A percentile compares a stretch with the other conserved stretches of the same genome.
phyloP scores from a whole-genome alignment of 2,329 filamentous ascomycete genomes.

The Onygenales sp. region DNA sequence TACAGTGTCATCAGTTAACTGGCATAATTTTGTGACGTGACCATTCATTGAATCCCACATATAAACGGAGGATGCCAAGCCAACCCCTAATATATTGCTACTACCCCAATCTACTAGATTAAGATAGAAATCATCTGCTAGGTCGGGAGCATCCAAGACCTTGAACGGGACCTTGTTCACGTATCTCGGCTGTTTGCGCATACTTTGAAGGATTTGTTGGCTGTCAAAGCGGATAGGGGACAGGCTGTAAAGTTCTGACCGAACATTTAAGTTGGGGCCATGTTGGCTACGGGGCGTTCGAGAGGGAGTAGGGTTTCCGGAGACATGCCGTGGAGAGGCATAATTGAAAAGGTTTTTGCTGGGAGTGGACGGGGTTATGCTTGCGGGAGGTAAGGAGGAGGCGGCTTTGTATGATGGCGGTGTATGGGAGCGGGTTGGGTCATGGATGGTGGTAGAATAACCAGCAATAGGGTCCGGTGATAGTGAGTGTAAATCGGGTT shows the following conservation, averaged over 20 bases:
- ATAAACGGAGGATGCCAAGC: conserved; percentile 85
- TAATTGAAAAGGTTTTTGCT: conserved; percentile 97
- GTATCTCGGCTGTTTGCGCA: conserved; percentile 75
- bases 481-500: conserved; percentile 56
- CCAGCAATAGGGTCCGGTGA: conserved; percentile 46
- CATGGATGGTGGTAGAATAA: conserved; percentile 44
- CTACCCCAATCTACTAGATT: conserved; percentile 98
- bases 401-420: conserved; percentile 59
- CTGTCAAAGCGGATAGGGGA: conserved; percentile 90
- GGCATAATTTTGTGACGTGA: conserved; percentile 86
- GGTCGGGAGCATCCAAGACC: conserved; percentile 87
- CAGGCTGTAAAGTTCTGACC: conserved; percentile 88
- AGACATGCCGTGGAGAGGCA: conserved; percentile 63
- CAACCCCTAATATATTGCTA: conserved; percentile 86
- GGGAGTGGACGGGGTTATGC: conserved; percentile 83
- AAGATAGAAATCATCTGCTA: conserved; percentile 95
- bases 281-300: conserved; percentile 82
- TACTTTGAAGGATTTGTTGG: conserved; percentile 85
- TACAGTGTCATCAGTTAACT: conserved; percentile 83
- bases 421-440: conserved; percentile 67
- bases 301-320: conserved; percentile 77
- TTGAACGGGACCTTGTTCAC: conserved; percentile 98
- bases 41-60: conserved; percentile 96
- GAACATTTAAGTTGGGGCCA: conserved; percentile 77
- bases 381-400: conserved; percentile 56